phyloP scores from a whole-genome alignment of 2,329 filamentous ascomycete species.

The Gliomastix tumulicola region DNA sequence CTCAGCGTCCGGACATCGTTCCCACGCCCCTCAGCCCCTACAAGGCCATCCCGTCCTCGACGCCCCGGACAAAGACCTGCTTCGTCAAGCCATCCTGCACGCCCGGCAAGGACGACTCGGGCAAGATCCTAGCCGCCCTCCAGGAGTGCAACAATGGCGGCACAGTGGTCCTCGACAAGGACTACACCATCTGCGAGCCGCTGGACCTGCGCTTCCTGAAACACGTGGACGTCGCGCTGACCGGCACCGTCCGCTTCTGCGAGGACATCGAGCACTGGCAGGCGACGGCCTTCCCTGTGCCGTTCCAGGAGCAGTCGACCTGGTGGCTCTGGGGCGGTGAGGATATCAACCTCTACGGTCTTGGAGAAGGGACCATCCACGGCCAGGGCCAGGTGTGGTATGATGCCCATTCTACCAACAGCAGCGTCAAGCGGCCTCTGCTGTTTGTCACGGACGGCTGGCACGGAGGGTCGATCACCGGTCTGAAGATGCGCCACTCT shows the following conservation, averaged over 20 bases:
- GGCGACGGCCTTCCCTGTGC: constrained; percentile 53
- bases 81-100: constrained; percentile 11
- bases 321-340: constrained; percentile 22
- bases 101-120: not conserved
- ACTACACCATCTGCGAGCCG: constrained; percentile 57
- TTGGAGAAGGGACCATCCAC: constrained; percentile 34
- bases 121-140: not conserved
- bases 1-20: constrained; percentile 7
- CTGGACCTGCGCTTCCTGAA: constrained; percentile 59
- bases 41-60: constrained; percentile 9
- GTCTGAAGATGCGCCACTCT: constrained; percentile 54
- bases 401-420: constrained; percentile 48
- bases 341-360: constrained; percentile 58
- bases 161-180: constrained; percentile 50
- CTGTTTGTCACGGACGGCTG: constrained; percentile 50
- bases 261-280: constrained; percentile 65
- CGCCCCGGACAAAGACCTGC: constrained; percentile 13
- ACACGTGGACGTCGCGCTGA: constrained; percentile 52
- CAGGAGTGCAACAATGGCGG: constrained; percentile 54
- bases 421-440: constrained; percentile 51
- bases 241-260: constrained; percentile 53
- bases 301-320: constrained; percentile 55
- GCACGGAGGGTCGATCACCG: constrained; percentile 48
- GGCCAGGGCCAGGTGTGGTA: constrained; percentile 64
- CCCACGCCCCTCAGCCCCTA: constrained; percentile 9